Evolutionary conservation across 257 asterid species (phyloP).

Genomic region (Solanum corneliomulleri): DNA sequence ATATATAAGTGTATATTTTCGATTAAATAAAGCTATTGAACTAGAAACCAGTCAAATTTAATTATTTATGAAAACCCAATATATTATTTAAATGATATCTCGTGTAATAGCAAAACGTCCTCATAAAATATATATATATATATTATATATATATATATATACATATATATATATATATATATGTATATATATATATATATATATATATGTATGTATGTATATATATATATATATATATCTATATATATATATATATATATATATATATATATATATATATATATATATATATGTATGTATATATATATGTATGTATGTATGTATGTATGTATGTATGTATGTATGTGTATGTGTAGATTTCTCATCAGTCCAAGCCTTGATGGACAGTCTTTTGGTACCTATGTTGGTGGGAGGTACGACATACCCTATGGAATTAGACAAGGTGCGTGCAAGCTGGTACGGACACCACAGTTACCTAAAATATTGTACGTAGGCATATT

Average conservation of each 20-base stretch:
- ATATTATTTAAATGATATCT: background rate
- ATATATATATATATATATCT: background rate
- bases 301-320: too few species aligned
- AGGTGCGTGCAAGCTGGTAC: background rate
- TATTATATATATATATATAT: too few species aligned
- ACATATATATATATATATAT: too few species aligned
- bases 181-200: too few species aligned
- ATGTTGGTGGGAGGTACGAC: background rate
- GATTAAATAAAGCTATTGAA: background rate
- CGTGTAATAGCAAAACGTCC: background rate
- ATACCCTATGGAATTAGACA: background rate
- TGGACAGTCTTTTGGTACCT: background rate
- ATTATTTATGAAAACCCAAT: background rate
- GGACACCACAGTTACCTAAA: background rate
- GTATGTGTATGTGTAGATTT: background rate
- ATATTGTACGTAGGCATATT: background rate
- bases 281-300: too few species aligned
- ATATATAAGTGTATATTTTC: background rate
- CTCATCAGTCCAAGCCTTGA: background rate
- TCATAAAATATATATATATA: background rate
- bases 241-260: too few species aligned
- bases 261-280: fast-evolving
- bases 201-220: background rate
- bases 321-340: background rate
- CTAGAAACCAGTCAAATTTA: background rate